A percentile compares a stretch with the other conserved stretches of the same genome.
phyloP scores from a whole-genome alignment of 352 stramenopile species.

The Pythium chondricola region DNA sequence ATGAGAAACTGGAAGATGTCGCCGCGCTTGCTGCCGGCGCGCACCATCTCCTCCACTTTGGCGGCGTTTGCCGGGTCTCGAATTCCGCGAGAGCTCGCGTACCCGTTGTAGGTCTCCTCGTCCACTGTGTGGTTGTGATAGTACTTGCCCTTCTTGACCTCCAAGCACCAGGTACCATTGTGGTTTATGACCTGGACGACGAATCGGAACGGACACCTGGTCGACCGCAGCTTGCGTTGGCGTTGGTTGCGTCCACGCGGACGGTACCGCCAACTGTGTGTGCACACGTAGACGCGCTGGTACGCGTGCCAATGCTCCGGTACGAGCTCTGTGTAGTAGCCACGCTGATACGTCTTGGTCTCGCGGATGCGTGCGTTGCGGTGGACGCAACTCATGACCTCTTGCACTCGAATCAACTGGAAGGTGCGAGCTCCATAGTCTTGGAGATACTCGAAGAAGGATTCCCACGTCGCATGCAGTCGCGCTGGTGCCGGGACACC shows the following conservation, averaged over 20 bases:
- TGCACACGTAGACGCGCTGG: conserved; percentile 7
- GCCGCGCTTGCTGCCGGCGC: neutral
- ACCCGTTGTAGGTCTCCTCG: neutral
- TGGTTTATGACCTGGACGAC: neutral
- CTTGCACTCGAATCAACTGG: too few species aligned
- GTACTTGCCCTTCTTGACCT: neutral
- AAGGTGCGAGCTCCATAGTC: too few species aligned
- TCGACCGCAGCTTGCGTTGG: neutral
- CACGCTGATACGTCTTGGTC: too few species aligned
- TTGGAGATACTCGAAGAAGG: too few species aligned
- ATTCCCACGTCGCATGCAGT: too few species aligned
- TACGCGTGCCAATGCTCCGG: neutral
- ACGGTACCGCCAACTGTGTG: conserved; percentile 1
- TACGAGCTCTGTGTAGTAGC: neutral
- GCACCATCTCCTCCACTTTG: neutral
- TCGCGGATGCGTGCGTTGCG: too few species aligned
- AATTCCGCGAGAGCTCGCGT: neutral
- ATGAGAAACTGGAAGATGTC: conserved; percentile 1
- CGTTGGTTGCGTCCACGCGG: neutral
- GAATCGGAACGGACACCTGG: conserved; percentile 5
- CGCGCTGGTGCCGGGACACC: too few species aligned
- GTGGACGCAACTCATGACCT: too few species aligned
- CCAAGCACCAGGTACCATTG: neutral
- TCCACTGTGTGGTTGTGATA: conserved; percentile 5
- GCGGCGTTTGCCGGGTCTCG: neutral